Base-by-base conservation (phyloP, 352 stramenopile genomes). In the Phytophthora tubulina region DNA sequence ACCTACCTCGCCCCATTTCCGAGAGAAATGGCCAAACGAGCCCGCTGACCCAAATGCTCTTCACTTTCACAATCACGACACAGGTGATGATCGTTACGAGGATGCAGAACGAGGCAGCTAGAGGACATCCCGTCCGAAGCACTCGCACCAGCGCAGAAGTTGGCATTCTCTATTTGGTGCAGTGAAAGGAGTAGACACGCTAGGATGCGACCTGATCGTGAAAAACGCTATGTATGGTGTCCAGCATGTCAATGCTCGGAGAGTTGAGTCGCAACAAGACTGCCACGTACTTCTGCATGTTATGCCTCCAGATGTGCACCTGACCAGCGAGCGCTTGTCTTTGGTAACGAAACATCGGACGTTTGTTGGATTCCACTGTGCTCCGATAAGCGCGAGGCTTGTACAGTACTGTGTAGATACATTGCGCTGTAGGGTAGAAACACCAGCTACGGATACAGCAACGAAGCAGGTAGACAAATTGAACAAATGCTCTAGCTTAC, bases 11-110 rank as follows among this genome's bases (percentile, higher is more conserved):
- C 27, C 82, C 82, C 72, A 86, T 90, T 55, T 88, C 78, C 21
- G 82, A 90, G 44, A 90, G 78, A 69, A 85, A 90, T 8, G 82
- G 82, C 82, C 82, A 90, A 11, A 71, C 65, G 44, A 90, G 77
- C 48, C 80, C 78, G 32, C 78, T 80, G 45, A 85, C 71, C 67
- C 82, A 90, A 65, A 81, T 85, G 72, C 80, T 17, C 36, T 83
- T 80, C 54, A 53, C 67, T 55, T 88, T 88, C 65, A 85, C 75
- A 67, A 88, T 90, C 64, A 84, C 76, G 49, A 88, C 73, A 36
- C 82, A 90, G 35, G 41, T 81, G 13, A 90, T 66, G 39, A 90
- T 72, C 33, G 82, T 87, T 35, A 76, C 59, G 51, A 90, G 59
- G 46, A 81, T 56, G 57, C 74, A 73, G 32, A 79, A 64, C 17